These are phyloP conservation scores for Fusarium domesticum DNA, from an alignment of 2,329 filamentous ascomycete species.

Conservation along the genomic window DNA sequence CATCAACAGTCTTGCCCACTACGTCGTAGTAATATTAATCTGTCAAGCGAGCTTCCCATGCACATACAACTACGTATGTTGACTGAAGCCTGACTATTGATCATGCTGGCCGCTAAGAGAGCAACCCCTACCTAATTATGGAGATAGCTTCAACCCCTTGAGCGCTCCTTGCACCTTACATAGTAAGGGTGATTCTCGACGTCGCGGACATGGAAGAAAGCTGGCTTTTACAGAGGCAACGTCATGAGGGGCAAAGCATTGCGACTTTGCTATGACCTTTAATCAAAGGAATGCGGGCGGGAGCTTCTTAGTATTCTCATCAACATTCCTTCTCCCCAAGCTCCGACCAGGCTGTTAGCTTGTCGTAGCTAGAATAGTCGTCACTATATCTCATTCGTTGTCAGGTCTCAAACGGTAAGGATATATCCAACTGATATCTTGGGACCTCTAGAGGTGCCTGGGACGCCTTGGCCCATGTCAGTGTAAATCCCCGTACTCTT, in stretches of 20 bases:
- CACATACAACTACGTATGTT: background rate
- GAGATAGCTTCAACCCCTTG: background rate
- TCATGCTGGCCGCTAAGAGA: background rate
- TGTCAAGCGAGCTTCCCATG: background rate
- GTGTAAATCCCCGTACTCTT: background rate
- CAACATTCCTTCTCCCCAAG: constrained; percentile 10
- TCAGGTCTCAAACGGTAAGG: constrained; percentile 3
- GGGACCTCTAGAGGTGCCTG: background rate
- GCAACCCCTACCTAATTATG: background rate
- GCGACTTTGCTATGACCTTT: background rate
- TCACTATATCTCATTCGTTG: constrained; percentile 3
- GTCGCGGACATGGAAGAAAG: background rate
- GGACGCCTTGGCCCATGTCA: background rate
- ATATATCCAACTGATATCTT: background rate
- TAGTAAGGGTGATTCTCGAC: background rate
- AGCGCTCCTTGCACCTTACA: constrained; percentile 1
- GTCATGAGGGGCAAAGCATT: constrained; percentile 27
- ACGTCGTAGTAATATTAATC: background rate
- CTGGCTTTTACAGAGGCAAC: constrained; percentile 6
- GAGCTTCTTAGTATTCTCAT: constrained; percentile 18
- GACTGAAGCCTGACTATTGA: background rate
- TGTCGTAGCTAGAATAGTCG: constrained; percentile 3
- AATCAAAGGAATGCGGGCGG: constrained; percentile 12
- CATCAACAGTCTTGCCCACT: background rate
- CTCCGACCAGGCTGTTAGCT: background rate